Base-by-base conservation (phyloP, 1,284 basidiomycete genomes). In the Boletus smithii region DNA sequence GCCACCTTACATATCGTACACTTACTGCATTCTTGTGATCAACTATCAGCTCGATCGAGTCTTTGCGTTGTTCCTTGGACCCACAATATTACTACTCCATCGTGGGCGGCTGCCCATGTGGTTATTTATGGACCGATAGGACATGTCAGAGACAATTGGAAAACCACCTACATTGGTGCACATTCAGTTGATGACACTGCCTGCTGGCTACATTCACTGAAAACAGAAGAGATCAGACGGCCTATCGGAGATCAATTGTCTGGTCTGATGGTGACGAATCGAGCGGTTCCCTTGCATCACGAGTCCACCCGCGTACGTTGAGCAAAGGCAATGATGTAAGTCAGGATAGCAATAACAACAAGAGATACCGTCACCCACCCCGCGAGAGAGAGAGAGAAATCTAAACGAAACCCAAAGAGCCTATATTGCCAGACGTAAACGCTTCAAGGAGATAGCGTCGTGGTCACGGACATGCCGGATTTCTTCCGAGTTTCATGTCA, bases 401-500 rank as follows among this genome's bases (percentile, higher is more conserved):
- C 16, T 32, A 17, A 33, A 29, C 34, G 34, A 47, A 53, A 48
- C 47, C 30, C n/a, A 47, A 62, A 49, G 48, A 36, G 43, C 36
- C 16, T 24, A 60, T 58, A 60, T 58, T 53, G 8, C 24, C 38
- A 9, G 56, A 54, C 58, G 58, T 59, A 60, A 63, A 37, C 22
- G 11, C 38, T 24, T 20, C 32, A 45, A 42, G 39, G 30, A 30
- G 20, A 41, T 46, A 43, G 31, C 22, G 8, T 33, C 44, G 38
- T 42, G 37, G 32, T 42, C 38, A 42, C 44, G 24, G 35, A 26
- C 35, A n/a, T 31, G 17, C 40, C n/a, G 16, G 29, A 34, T 32
- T 20, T 42, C 29, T 42, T 27, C 29, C 20, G 16, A 38, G 38
- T 39, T 23, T 17, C 42, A 11, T 46, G 11, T 45, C 45, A 54